These are phyloP conservation scores for Lyophyllum semitale DNA, from an alignment of 768 basidiomycete genomes.

Conservation along the genomic window DNA sequence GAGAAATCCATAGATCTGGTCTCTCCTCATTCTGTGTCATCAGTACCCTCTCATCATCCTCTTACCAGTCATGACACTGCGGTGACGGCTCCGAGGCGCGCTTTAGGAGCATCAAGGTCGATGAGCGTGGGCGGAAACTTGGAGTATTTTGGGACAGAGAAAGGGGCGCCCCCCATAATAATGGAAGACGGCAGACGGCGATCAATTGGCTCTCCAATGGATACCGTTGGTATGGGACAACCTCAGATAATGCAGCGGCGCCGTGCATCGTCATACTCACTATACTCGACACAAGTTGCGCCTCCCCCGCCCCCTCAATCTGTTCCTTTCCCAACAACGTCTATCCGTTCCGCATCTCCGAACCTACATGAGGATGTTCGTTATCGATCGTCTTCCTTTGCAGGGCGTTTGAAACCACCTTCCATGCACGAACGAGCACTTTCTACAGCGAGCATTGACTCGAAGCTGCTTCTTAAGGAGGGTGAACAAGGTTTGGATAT, in stretches of 20 bases:
- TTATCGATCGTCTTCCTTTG: constrained; percentile 7
- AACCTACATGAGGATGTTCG: constrained; percentile 9
- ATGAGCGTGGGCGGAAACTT: constrained; percentile 66
- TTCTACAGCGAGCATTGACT: constrained; percentile 55
- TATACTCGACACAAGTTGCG: constrained; percentile 42
- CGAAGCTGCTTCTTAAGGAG: constrained; percentile 43
- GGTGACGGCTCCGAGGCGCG: constrained; percentile 33
- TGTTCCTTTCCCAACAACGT: constrained; percentile 67
- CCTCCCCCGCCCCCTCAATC: constrained; percentile 33
- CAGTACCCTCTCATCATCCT: constrained; percentile 45
- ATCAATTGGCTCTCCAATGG: constrained; percentile 60
- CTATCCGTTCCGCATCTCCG: constrained; percentile 53
- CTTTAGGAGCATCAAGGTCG: constrained; percentile 51
- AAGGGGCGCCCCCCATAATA: constrained; percentile 31
- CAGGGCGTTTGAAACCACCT: constrained; percentile 15
- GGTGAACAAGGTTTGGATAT: constrained; percentile 25
- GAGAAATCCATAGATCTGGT: constrained; percentile 35
- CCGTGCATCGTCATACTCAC: constrained; percentile 50
- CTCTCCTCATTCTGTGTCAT: constrained; percentile 39
- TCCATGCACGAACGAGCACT: constrained; percentile 43
- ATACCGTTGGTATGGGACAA: constrained; percentile 49
- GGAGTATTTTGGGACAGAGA: constrained; percentile 41
- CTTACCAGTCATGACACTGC: constrained; percentile 41
- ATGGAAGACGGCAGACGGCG: constrained; percentile 46
- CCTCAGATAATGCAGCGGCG: constrained; percentile 46